Conservation (phyloP, 129 eudicot species). For the Flaveria ramosissima region DNA sequence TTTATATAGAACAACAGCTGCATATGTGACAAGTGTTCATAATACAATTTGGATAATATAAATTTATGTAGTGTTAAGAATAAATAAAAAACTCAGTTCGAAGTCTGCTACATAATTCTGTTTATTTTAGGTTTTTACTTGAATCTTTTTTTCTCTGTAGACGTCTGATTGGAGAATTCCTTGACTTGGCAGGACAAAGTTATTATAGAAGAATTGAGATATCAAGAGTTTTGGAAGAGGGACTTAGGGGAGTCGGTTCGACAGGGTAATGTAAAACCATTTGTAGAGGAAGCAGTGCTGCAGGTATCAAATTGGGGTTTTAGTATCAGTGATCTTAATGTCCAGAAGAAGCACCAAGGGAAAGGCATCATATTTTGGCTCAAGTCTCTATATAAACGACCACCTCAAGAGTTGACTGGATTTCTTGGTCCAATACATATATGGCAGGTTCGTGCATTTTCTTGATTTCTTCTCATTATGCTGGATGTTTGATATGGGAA, state of each 20-base stretch:
- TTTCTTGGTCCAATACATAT: constrained; percentile 91
- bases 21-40: background rate
- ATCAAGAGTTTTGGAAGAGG: constrained; percentile 76
- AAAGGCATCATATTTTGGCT: constrained; percentile 67
- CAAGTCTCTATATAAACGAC: constrained; percentile 49
- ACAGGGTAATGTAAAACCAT: constrained; percentile 69
- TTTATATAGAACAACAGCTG: constrained; percentile 6
- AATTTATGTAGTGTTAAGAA: background rate
- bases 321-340: constrained; percentile 68
- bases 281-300: constrained; percentile 77
- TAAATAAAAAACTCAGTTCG: constrained; percentile 5
- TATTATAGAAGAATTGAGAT: constrained; percentile 53
- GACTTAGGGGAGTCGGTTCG: constrained; percentile 86
- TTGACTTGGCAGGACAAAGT: constrained; percentile 61
- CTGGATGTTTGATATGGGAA: constrained; percentile 11
- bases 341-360: constrained; percentile 44
- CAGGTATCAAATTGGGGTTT: constrained; percentile 92
- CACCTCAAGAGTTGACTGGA: constrained; percentile 59
- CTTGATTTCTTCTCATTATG: constrained; percentile 9
- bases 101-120: background rate
- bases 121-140: constrained; percentile 12
- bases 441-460: constrained; percentile 82
- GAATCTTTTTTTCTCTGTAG: constrained; percentile 7
- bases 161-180: constrained; percentile 26
- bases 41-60: constrained; percentile 5